phyloP scores from a whole-genome alignment of 345 rosid genomes.

The Gossypium anomalum region DNA sequence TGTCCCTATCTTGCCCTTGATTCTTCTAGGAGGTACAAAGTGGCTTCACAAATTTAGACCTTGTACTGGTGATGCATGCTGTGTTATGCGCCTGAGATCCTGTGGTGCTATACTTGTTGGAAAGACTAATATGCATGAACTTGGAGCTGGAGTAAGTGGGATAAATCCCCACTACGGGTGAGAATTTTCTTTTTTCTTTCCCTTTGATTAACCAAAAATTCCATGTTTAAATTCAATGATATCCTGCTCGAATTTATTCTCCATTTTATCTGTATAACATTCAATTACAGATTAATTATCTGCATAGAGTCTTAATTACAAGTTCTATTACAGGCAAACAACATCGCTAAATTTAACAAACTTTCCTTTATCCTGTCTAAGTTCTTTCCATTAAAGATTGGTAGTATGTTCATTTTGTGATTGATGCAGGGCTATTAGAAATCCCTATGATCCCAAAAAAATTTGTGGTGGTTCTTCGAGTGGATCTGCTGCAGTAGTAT shows the following conservation, averaged over 20 bases:
- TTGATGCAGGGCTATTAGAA: slow-evolving; percentile 44
- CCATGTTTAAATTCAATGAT: neutral
- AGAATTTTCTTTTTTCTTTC: neutral
- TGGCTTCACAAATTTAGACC: slow-evolving; percentile 60
- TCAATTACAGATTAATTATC: neutral
- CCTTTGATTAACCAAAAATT: neutral
- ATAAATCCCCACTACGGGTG: slow-evolving; percentile 82
- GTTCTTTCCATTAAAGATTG: neutral
- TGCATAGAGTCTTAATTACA: neutral
- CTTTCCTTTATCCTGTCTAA: neutral
- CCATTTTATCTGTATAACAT: neutral
- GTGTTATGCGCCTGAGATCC: slow-evolving; percentile 49
- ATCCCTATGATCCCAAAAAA: slow-evolving; percentile 47
- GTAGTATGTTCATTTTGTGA: neutral
- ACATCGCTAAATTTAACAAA: neutral
- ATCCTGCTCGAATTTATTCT: neutral
- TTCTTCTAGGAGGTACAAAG: slow-evolving; percentile 60
- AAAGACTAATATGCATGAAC: slow-evolving; percentile 81
- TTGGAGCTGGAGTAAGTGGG: slow-evolving; percentile 75
- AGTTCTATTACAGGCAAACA: neutral
- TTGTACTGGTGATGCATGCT: slow-evolving; percentile 52
- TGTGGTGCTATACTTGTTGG: slow-evolving; percentile 69
- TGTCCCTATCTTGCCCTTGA: neutral
- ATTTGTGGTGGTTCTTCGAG: slow-evolving; percentile 71
- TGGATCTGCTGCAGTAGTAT: slow-evolving; percentile 75